Conservation (phyloP, 371 early-diverging fungal species). For the Mucor racemosus region DNA sequence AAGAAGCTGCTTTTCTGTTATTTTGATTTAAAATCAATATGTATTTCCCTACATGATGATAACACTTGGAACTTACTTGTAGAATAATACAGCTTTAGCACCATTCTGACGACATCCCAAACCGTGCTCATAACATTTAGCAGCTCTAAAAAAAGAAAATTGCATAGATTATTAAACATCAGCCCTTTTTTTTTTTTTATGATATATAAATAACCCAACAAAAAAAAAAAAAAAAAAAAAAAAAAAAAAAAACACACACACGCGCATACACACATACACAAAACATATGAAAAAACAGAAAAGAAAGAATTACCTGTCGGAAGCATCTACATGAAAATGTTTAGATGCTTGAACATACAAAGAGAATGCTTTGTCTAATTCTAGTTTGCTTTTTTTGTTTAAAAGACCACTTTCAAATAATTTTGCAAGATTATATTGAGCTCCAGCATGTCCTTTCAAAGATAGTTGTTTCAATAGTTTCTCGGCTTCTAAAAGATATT, state of each 20-base stretch:
- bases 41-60: too few relatives aligned
- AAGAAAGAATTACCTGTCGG: constrained; percentile 44
- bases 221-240: neutral
- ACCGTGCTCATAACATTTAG: constrained; percentile 73
- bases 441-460: constrained; percentile 55
- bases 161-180: neutral
- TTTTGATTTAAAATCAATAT: neutral
- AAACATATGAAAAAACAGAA: neutral
- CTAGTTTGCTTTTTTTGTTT: constrained; percentile 46
- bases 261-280: too few relatives aligned
- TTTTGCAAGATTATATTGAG: constrained; percentile 65
- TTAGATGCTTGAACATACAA: constrained; percentile 68
- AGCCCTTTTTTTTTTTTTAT: neutral
- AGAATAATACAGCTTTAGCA: constrained; percentile 71
- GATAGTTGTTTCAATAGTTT: constrained; percentile 58
- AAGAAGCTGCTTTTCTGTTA: constrained; percentile 71
- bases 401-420: constrained; percentile 60
- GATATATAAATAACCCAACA: constrained; percentile 1
- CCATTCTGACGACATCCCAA: constrained; percentile 64
- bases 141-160: constrained; percentile 43
- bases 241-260: constrained; percentile 8
- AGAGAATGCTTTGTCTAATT: constrained; percentile 68
- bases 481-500: constrained; percentile 58
- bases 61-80: constrained; percentile 46
- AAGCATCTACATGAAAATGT: constrained; percentile 66